Base-by-base conservation (phyloP, 2,329 filamentous ascomycete genomes). In the Thielaviopsis punctulata region DNA sequence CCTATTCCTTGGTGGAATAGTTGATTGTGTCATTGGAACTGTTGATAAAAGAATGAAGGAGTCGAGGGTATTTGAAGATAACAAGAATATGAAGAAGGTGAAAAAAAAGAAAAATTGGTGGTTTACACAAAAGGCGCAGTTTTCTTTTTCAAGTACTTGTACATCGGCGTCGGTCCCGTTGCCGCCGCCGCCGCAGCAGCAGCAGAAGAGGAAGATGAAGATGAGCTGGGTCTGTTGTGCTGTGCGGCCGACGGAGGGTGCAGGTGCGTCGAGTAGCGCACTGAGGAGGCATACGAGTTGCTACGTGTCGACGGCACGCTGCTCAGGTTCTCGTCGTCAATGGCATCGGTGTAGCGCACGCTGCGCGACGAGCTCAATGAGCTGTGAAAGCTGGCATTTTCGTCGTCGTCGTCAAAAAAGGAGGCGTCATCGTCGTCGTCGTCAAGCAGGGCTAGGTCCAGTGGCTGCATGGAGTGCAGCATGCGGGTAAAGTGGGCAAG, bases 401-500 rank as follows among this genome's bases (percentile, higher is more conserved):
- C 51, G 23, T 39, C 27, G 18, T 36, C 49, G 33, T 39, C 33
- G 33, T 39, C 2, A 4, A 36, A 12, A 7, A 12, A 36, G 33
- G 33, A 44, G 21, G 27, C 12, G 23, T 27, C 49, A 18, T 51
- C 39, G 36, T 19, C 33, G n/a, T 22, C 51, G 12, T 25, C 15
- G 23, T 65, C 62, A 4, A 86, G 62, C 4, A 79, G 63, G 0
- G 67, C 67, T 0, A 75, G 68, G 54, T 82, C 71, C 2, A 86
- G 67, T 0, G 76, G 72, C 24, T 70, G 74, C 84, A 96, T 94
- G 18, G 73, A 76, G 50, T 84, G 78, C 13, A 96, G 69, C 0
- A 96, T 69, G 51, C 84, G 79, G 1, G 89, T 84, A 64, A 96
- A 95, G 23, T 85, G 72, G 53, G 80, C 76, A 87, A 95, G 95